Evolutionary conservation across 176 grass and related monocot genomes (phyloP).

Genomic region (Melocanna baccifera): DNA sequence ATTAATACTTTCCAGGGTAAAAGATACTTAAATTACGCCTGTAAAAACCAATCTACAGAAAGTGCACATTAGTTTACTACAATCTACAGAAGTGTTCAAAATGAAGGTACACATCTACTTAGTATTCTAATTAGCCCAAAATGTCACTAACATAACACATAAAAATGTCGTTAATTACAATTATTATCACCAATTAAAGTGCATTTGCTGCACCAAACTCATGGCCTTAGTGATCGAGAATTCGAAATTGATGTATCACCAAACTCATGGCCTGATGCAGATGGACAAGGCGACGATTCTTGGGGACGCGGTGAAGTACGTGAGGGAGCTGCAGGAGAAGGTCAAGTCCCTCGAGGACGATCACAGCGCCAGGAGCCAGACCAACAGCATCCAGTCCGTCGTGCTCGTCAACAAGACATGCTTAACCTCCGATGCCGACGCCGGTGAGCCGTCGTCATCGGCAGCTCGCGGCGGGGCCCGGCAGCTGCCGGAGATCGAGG

Average conservation of each 20-base stretch:
- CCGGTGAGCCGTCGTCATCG: not conserved
- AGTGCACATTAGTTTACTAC: not conserved
- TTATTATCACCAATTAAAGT: not conserved
- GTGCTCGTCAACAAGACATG: slow-evolving; percentile 48
- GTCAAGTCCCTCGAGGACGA: slow-evolving; percentile 53
- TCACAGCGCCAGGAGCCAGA: not conserved
- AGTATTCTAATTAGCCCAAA: not conserved
- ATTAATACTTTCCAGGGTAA: not conserved
- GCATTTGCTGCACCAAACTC: not conserved
- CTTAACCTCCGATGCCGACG: not conserved
- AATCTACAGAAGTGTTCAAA: not conserved
- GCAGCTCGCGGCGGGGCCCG: not conserved
- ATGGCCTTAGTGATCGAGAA: too few species aligned
- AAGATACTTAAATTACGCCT: not conserved
- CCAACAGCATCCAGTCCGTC: slow-evolving; percentile 23
- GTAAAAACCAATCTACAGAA: not conserved
- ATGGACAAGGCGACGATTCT: slow-evolving; percentile 88
- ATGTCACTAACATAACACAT: not conserved
- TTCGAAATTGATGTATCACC: not conserved
- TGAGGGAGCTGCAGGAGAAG: slow-evolving; percentile 69
- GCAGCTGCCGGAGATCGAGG: slow-evolving; percentile 66
- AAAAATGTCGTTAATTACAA: not conserved
- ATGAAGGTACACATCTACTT: not conserved
- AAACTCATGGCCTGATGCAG: slow-evolving; percentile 20
- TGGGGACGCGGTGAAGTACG: slow-evolving; percentile 66